Evolutionary conservation across 176 grass and related monocot genomes (phyloP).

Genomic region (Rhynchospora pubera): DNA sequence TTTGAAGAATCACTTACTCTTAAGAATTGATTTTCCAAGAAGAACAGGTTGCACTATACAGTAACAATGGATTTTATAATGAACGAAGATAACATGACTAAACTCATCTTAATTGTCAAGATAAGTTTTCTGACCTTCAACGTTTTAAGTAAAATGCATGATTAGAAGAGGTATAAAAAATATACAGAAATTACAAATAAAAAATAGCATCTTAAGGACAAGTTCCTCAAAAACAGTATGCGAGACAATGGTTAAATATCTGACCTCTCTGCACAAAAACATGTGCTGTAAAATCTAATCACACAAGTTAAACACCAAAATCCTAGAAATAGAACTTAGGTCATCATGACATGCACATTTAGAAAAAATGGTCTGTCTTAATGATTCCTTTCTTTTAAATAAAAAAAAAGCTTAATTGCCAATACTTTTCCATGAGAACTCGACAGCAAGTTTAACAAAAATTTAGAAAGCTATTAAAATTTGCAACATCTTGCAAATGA

Average conservation of each 20-base stretch:
- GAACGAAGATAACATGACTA: neutral
- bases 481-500: neutral
- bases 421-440: neutral
- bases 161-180: neutral
- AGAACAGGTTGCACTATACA: neutral
- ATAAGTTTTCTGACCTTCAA: neutral
- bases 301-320: neutral
- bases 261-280: neutral
- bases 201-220: neutral
- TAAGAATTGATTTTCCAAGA: neutral
- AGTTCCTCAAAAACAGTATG: neutral
- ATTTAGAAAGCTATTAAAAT: neutral
- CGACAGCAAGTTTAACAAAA: neutral
- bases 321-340: neutral
- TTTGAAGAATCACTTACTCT: neutral
- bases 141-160: neutral
- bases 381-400: neutral
- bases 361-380: neutral
- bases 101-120: neutral
- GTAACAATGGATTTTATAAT: neutral
- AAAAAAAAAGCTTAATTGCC: neutral
- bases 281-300: neutral
- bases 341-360: neutral
- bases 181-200: neutral
- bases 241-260: neutral